A percentile compares a stretch with the other conserved stretches of the same genome.
These are phyloP conservation scores for Lolium multiflorum DNA, from an alignment of 176 grass and related monocot species.

Conservation along the genomic window DNA sequence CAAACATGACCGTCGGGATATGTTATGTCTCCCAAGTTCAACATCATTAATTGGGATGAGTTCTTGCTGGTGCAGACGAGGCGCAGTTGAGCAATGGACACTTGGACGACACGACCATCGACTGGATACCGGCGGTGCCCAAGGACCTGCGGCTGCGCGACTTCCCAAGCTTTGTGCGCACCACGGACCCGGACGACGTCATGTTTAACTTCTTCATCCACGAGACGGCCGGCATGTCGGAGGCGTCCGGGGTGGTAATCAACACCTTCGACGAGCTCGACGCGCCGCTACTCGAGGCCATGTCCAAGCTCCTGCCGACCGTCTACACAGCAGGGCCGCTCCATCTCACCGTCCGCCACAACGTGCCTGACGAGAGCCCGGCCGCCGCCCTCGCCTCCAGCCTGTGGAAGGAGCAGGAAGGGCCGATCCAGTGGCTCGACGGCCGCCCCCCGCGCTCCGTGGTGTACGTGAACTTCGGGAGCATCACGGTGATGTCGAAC, in stretches of 20 bases:
- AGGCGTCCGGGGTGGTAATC: slow-evolving; percentile 42
- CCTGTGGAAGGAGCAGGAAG: slow-evolving; percentile 50
- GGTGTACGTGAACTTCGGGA: slow-evolving; percentile 91
- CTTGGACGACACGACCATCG: too few relatives aligned
- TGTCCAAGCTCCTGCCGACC: slow-evolving; percentile 10
- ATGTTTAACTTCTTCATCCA: slow-evolving; percentile 59
- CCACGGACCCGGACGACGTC: slow-evolving; percentile 44
- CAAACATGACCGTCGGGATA: too few relatives aligned
- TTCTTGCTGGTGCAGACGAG: too few relatives aligned
- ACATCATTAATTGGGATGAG: too few relatives aligned
- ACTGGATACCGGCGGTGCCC: too few relatives aligned
- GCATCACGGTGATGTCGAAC: slow-evolving; percentile 59
- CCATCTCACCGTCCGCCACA: slow-evolving; percentile 31
- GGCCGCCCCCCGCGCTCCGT: slow-evolving; percentile 38
- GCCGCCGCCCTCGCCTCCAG: slow-evolving; percentile 23
- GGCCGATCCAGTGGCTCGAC: slow-evolving; percentile 46
- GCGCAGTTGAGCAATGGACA: too few relatives aligned
- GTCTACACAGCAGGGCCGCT: slow-evolving; percentile 48
- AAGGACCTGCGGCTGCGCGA: too few relatives aligned
- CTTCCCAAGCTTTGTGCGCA: slow-evolving; percentile 13
- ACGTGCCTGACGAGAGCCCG: slow-evolving; percentile 26
- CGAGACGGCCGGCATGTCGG: slow-evolving; percentile 39
- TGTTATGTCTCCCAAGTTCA: too few relatives aligned
- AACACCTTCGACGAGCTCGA: slow-evolving; percentile 63
- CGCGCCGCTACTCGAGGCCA: not conserved